phyloP scores from a whole-genome alignment of 805 yeast genomes.

The Candida taoyuanica region DNA sequence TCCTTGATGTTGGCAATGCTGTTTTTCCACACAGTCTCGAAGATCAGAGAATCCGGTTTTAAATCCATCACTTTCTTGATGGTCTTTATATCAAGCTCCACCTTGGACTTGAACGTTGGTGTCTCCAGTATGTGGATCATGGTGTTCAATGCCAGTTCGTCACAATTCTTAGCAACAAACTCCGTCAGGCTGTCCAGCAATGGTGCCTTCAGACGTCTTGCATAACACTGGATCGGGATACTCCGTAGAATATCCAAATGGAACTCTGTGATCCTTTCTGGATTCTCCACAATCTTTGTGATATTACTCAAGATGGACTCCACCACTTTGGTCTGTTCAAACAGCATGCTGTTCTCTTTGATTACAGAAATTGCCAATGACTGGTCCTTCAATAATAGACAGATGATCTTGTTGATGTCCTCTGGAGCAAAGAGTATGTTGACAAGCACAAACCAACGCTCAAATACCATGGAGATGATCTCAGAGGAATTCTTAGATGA shows the following conservation, averaged over 20 bases:
- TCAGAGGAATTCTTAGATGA: conserved; percentile 12
- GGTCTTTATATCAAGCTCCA: conserved; percentile 40
- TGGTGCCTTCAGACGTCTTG: conserved; percentile 32
- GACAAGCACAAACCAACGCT: conserved; percentile 53
- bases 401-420: conserved; percentile 29
- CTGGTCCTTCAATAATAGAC: conserved; percentile 21
- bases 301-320: conserved; percentile 26
- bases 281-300: conserved; percentile 6
- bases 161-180: conserved; percentile 3
- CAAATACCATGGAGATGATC: conserved; percentile 28
- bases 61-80: conserved; percentile 22
- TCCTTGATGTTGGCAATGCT: conserved; percentile 38
- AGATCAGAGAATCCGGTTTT: conserved; percentile 24
- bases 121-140: conserved; percentile 39
- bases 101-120: conserved; percentile 49
- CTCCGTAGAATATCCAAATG: conserved; percentile 9
- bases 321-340: conserved; percentile 44
- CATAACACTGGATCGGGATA: conserved; percentile 49
- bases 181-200: conserved; percentile 23
- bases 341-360: conserved; percentile 35
- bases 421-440: conserved; percentile 31
- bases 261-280: conserved; percentile 1
- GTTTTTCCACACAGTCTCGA: conserved; percentile 35
- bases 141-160: conserved; percentile 13
- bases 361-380: conserved; percentile 26